These are phyloP conservation scores for Termitomyces sp. DNA, from an alignment of 768 basidiomycete species.

Conservation along the genomic window DNA sequence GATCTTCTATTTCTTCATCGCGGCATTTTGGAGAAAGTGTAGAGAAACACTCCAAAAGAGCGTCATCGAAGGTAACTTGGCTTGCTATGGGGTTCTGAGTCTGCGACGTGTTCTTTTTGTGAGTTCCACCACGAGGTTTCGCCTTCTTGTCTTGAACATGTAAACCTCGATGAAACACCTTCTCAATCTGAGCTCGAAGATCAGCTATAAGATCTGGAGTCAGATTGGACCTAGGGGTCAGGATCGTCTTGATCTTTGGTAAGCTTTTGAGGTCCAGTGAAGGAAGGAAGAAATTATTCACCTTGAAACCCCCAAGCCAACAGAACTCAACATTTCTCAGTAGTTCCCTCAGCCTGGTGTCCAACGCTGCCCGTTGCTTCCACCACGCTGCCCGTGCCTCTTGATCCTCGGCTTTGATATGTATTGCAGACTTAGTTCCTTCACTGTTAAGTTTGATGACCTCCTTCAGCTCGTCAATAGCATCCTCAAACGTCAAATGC, in stretches of 20 bases:
- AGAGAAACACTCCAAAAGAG: conserved; percentile 82
- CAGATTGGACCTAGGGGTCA: conserved; percentile 40
- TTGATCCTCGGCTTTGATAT: conserved; percentile 62
- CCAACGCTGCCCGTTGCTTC: conserved; percentile 72
- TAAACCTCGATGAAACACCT: conserved; percentile 64
- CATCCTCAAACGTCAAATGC: conserved; percentile 71
- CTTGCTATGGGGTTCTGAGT: conserved; percentile 28
- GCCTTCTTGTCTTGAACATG: conserved; percentile 59
- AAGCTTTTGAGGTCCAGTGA: neutral
- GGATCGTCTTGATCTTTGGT: conserved; percentile 47
- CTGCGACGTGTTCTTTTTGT: conserved; percentile 29
- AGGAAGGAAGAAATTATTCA: conserved; percentile 24
- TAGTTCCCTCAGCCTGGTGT: conserved; percentile 67
- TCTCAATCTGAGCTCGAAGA: conserved; percentile 67
- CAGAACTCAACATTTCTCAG: conserved; percentile 88
- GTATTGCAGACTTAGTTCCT: conserved; percentile 53
- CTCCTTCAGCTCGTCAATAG: conserved; percentile 65
- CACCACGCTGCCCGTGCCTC: conserved; percentile 79
- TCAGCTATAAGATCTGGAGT: conserved; percentile 42
- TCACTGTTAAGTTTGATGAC: conserved; percentile 80
- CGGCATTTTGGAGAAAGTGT: conserved; percentile 75
- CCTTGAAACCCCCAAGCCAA: conserved; percentile 98
- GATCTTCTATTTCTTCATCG: conserved; percentile 93
- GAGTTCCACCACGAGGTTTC: conserved; percentile 27
- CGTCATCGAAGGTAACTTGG: conserved; percentile 60